phyloP scores from a whole-genome alignment of 495 filamentous ascomycete species.

The Letharia columbiana region DNA sequence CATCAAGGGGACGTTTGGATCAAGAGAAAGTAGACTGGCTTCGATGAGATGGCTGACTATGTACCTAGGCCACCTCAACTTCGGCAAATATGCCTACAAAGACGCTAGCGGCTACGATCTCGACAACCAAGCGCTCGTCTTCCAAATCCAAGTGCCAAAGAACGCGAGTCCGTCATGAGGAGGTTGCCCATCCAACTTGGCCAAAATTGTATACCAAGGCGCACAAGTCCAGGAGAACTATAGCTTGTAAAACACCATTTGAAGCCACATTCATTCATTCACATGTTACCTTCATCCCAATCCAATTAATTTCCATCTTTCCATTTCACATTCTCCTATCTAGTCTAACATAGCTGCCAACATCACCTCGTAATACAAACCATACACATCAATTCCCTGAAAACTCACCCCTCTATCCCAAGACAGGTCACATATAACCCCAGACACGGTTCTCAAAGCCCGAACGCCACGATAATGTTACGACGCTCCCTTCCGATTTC shows the following conservation, averaged over 20 bases:
- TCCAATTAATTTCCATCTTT: background rate
- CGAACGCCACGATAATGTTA: too few relatives aligned
- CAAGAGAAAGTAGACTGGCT: background rate
- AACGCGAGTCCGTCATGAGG: slow-evolving; percentile 7
- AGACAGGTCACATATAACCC: too few relatives aligned
- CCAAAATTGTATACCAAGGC: background rate
- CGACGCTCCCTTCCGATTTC: too few relatives aligned
- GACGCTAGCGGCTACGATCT: slow-evolving; percentile 57
- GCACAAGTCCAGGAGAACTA: background rate
- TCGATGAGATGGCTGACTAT: slow-evolving; percentile 10
- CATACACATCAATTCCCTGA: too few relatives aligned
- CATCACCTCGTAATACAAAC: too few relatives aligned
- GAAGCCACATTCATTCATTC: background rate
- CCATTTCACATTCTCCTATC: too few relatives aligned
- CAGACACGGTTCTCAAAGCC: too few relatives aligned
- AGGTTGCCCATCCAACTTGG: background rate
- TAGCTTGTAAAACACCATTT: background rate
- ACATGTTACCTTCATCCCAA: background rate
- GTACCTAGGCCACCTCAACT: slow-evolving; percentile 49
- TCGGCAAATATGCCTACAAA: slow-evolving; percentile 50
- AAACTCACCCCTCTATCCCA: too few relatives aligned
- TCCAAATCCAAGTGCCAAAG: slow-evolving; percentile 54
- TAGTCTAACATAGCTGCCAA: too few relatives aligned
- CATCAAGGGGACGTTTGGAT: background rate
- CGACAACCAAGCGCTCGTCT: slow-evolving; percentile 64